Percentiles rank a stretch among this genome's conserved stretches.
phyloP scores from a whole-genome alignment of 2,329 filamentous ascomycete species.

The Nemania serpens region DNA sequence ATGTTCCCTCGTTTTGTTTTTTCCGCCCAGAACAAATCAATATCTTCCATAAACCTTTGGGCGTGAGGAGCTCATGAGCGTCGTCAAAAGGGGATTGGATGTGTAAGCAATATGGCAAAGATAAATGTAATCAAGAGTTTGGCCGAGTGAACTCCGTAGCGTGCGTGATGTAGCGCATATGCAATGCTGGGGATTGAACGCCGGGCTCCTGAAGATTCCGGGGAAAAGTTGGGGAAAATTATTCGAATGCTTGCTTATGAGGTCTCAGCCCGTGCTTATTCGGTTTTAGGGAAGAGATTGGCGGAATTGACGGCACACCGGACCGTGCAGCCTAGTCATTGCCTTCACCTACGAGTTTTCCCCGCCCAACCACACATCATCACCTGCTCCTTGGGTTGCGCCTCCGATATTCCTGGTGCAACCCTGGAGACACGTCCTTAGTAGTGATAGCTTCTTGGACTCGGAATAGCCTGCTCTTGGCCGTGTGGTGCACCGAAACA shows the following conservation, averaged over 20 bases:
- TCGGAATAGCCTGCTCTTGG: conserved; percentile 27
- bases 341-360: conserved; percentile 37
- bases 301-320: conserved; percentile 30
- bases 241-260: conserved; percentile 14
- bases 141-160: conserved; percentile 27
- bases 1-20: neutral
- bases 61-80: conserved; percentile 6
- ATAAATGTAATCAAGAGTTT: conserved; percentile 27
- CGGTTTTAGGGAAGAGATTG: conserved; percentile 20
- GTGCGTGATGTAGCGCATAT: conserved; percentile 26
- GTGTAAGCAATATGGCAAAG: conserved; percentile 28
- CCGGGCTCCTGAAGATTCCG: conserved; percentile 26
- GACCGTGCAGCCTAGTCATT: conserved; percentile 35
- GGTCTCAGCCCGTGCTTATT: conserved; percentile 14
- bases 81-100: conserved; percentile 15
- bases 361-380: conserved; percentile 38
- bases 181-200: conserved; percentile 22
- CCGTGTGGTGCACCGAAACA: conserved; percentile 11
- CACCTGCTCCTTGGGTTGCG: conserved; percentile 31
- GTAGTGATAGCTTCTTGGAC: conserved; percentile 28
- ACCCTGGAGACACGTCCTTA: conserved; percentile 26
- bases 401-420: conserved; percentile 23
- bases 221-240: conserved; percentile 28
- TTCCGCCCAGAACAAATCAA: conserved; percentile 3
- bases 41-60: conserved; percentile 14